Evolutionary conservation across 2,329 filamentous ascomycete genomes (phyloP), one percentile per base, ranked within the genome.

Genomic region (Exutisphaerella laricina): DNA sequence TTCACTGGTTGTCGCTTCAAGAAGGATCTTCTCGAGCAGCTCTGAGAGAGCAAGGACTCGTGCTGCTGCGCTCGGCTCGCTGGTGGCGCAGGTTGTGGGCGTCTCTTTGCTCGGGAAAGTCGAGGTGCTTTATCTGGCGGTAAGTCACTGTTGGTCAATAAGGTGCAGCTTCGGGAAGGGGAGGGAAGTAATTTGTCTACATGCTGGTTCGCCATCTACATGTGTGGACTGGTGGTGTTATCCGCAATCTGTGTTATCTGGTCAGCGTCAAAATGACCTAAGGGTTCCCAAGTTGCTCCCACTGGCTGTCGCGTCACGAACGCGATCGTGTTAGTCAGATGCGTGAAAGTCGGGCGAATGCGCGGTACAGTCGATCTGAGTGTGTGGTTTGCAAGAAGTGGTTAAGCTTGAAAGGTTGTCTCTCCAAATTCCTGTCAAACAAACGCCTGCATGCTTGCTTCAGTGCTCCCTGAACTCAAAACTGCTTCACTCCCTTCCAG

Each of bases 21-120:
- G n/a, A n/a, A 41, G 30, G n/a, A 35, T 41, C 3, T 28, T 28
- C 17, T 41, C 39, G 20, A 35, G 39, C 1, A 41, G 21, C 16
- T 41, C 39, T 18, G 39, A 20, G n/a, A 33, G 34, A 10, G 39
- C 31, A 14, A 41, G 23, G 30, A 41, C 30, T 20, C 13, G 2
- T 20, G 26, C 14, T 17, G 25, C 17, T 8, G 25, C 25, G 16
- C 14, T 23, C 20, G 18, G 18, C 8, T 35, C 10, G 6, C 23
- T 26, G 23, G 23, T 26, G 23, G 23, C 12, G 23, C 6, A 6
- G 23, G 6, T 26, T 12, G 12, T 26, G 23, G n/a, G n/a, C 12
- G 6, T 26, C 6, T 26, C 23, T 6, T 7, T 26, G 23, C 23
- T 12, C 6, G 23, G 12, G 6, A 12, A 26, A 7, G 12, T 26